A percentile compares a stretch with the other conserved stretches of the same genome.
Conservation (phyloP, 768 basidiomycete species). For the Lactarius pseudohatsudake region DNA sequence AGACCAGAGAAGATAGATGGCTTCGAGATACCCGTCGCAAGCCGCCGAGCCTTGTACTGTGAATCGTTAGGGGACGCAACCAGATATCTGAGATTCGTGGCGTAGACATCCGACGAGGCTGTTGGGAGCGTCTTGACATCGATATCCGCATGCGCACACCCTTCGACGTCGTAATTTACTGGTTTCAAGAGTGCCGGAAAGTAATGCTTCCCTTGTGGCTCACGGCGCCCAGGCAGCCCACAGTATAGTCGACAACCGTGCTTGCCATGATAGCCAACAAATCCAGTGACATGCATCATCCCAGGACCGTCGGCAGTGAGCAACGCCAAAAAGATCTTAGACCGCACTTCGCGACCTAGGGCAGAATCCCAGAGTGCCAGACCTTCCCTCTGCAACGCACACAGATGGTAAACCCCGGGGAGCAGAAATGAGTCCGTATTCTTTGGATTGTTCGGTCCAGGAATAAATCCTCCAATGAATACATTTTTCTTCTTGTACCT, state of each 20-base stretch:
- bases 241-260: constrained; percentile 13
- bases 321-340: no score
- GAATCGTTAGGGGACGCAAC: constrained; percentile 29
- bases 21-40: constrained; percentile 39
- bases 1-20: constrained; percentile 40
- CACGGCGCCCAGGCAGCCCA: constrained; percentile 33
- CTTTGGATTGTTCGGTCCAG: no score
- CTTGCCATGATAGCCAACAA: no score
- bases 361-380: no score
- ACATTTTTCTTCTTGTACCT: no score
- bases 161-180: constrained; percentile 27
- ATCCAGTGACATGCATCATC: no score
- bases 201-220: constrained; percentile 34
- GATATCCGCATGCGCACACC: constrained; percentile 37
- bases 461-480: no score
- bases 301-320: no score
- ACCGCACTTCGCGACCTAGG: no score
- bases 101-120: constrained; percentile 23
- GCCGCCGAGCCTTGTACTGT: constrained; percentile 34
- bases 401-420: no score
- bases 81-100: constrained; percentile 29
- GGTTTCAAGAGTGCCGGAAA: constrained; percentile 38
- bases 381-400: no score
- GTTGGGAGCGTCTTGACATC: constrained; percentile 20
- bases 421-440: no score